phyloP scores from a whole-genome alignment of 2,329 filamentous ascomycete species.

The Clonostachys byssicola region DNA sequence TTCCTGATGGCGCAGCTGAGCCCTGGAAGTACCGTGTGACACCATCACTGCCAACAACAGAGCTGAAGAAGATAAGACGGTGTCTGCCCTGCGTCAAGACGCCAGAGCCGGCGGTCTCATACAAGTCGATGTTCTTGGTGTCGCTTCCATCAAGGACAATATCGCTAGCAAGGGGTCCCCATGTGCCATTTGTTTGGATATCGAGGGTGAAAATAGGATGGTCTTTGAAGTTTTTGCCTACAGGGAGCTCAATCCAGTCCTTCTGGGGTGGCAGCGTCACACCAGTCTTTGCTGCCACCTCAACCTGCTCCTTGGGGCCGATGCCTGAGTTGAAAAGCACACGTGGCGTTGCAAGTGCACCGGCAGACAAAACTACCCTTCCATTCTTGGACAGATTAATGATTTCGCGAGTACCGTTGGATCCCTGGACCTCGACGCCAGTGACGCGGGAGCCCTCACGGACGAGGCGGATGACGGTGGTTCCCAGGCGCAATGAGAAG shows the following conservation, averaged over 20 bases:
- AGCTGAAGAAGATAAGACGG: slow-evolving; percentile 41
- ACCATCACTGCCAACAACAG: slow-evolving; percentile 31
- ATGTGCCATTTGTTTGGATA: slow-evolving; percentile 11
- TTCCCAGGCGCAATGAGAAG: slow-evolving; percentile 62
- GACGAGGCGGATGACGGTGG: slow-evolving; percentile 60
- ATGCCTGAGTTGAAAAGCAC: slow-evolving; percentile 58
- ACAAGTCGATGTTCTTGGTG: slow-evolving; percentile 20
- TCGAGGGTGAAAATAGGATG: slow-evolving; percentile 31
- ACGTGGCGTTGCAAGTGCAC: slow-evolving; percentile 63
- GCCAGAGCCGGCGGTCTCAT: slow-evolving; percentile 23
- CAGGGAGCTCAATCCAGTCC: slow-evolving; percentile 54
- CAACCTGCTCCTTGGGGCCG: slow-evolving; percentile 54
- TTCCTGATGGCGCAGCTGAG: slow-evolving; percentile 35
- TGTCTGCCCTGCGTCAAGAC: slow-evolving; percentile 37
- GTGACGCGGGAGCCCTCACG: slow-evolving; percentile 56
- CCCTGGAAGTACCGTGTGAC: slow-evolving; percentile 33
- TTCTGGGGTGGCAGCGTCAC: slow-evolving; percentile 40
- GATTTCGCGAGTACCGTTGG: slow-evolving; percentile 44
- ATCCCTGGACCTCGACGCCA: slow-evolving; percentile 60
- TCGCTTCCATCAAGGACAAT: slow-evolving; percentile 10
- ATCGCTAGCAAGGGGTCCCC: slow-evolving; percentile 6
- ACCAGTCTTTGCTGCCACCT: slow-evolving; percentile 41
- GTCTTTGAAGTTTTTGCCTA: slow-evolving; percentile 47
- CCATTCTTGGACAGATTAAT: slow-evolving; percentile 58
- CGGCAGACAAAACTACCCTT: slow-evolving; percentile 62